phyloP scores from a whole-genome alignment of 106 monocot species.

The Dendrobium nobile region DNA sequence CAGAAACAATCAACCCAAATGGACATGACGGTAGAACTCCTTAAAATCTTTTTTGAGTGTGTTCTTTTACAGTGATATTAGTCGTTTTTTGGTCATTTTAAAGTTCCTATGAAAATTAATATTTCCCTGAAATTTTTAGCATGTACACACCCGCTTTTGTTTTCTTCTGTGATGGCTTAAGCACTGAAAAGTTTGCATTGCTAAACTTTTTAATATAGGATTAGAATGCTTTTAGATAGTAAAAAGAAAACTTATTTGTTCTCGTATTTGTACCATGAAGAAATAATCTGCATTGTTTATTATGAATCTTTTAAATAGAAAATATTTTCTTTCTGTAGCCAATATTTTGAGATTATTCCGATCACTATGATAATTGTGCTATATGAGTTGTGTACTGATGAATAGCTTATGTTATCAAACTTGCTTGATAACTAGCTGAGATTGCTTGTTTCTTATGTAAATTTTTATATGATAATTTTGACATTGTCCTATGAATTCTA shows the following conservation, averaged over 20 bases:
- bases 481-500: not conserved
- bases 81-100: not conserved
- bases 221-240: not conserved
- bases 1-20: slow-evolving; percentile 95
- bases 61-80: not conserved
- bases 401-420: not conserved
- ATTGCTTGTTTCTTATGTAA: not conserved
- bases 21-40: slow-evolving; percentile 84
- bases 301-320: not conserved
- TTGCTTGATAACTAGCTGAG: not conserved
- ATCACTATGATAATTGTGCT: not conserved
- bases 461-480: not conserved
- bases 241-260: not conserved
- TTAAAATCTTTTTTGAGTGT: not conserved
- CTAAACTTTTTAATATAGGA: not conserved
- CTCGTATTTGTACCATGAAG: not conserved
- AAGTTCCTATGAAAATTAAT: not conserved
- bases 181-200: not conserved
- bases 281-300: not conserved
- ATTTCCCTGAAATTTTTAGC: not conserved
- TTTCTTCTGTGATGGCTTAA: not conserved
- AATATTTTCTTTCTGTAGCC: not conserved
- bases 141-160: not conserved
- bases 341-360: not conserved
- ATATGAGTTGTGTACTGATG: not conserved